Evolutionary conservation across 2,329 filamentous ascomycete species (phyloP), one percentile per base, ranked within the genome.

Genomic region (Dactylellina drechsleri): DNA sequence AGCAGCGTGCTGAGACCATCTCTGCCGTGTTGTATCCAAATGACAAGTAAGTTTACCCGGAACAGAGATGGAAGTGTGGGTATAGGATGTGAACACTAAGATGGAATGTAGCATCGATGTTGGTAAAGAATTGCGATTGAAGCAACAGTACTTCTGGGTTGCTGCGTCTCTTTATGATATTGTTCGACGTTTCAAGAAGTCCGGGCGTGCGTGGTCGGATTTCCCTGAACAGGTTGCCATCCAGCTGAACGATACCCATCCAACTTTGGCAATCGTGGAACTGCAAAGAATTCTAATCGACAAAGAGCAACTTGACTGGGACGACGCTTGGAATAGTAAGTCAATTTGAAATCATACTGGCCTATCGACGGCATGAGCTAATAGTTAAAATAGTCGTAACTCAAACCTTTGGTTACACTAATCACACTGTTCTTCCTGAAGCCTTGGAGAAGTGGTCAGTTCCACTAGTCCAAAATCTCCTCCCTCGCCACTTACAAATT

Each of bases 81-180:
- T 5, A 23, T 10, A 36, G 31, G 31, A 36, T 36, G 31, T 36
- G 31, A 36, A 36, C 31, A 23, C 50, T 74, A 43, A 74, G 52
- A 13, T 5, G 40, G 52, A 13, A 6, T 40, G 13, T 43, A 98
- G 97, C 83, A 87, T 99, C 52, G 94, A 98, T 78, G 88, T 93
- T 78, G 95, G 95, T 77, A 99, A 99, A 83, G 95, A 99, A 85
- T 88, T 99, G 77, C 92, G 95, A 64, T 84, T 99, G 82, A 99
- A 99, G 87, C 95, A 99, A 83, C 95, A 99, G 83, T 99, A 99
- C 86, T 99, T 99, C 85, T 99, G 95, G 95, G 96, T 97, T 80
- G 93, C 95, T 61, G 95, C 95, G 15, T 99, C 95, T 15, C 87
- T 99, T 2, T 92, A 92, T 81, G 95, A 99, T 80, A 99, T 99